These are phyloP conservation scores for Ceratocystis eucalypticola DNA, from an alignment of 2,329 filamentous ascomycete species.

Conservation along the genomic window DNA sequence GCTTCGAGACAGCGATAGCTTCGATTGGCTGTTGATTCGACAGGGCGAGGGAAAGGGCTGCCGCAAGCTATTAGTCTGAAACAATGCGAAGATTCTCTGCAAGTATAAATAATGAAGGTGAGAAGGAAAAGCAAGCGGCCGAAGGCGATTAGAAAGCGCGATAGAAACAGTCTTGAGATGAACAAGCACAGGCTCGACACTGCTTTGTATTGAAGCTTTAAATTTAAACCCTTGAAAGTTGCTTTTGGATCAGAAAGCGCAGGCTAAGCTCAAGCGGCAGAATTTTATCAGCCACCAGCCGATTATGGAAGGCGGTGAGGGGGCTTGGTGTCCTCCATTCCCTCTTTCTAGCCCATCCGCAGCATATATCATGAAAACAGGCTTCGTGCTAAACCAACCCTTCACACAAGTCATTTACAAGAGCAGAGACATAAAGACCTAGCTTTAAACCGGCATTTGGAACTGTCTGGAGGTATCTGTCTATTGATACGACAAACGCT, in stretches of 20 bases:
- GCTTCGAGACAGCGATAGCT: too few relatives aligned
- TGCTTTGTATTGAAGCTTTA: not conserved
- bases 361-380: not conserved
- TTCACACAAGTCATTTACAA: not conserved
- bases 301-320: constrained; percentile 9
- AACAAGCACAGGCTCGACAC: not conserved
- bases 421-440: too few relatives aligned
- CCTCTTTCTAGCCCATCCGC: not conserved
- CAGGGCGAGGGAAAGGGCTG: too few relatives aligned
- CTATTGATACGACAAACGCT: constrained; percentile 1
- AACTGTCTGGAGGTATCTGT: not conserved
- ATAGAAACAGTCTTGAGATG: not conserved
- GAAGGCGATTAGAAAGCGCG: not conserved
- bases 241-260: not conserved
- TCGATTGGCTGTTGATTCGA: too few relatives aligned
- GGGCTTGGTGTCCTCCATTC: not conserved
- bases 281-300: not conserved
- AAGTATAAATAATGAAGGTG: too few relatives aligned
- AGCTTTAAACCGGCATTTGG: not conserved
- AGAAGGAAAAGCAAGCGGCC: too few relatives aligned
- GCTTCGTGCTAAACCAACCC: not conserved
- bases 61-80: too few relatives aligned
- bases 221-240: not conserved
- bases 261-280: not conserved
- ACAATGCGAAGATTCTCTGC: too few relatives aligned